Evolutionary conservation across 768 basidiomycete genomes (phyloP).

Genomic region (Ramaria sp.): DNA sequence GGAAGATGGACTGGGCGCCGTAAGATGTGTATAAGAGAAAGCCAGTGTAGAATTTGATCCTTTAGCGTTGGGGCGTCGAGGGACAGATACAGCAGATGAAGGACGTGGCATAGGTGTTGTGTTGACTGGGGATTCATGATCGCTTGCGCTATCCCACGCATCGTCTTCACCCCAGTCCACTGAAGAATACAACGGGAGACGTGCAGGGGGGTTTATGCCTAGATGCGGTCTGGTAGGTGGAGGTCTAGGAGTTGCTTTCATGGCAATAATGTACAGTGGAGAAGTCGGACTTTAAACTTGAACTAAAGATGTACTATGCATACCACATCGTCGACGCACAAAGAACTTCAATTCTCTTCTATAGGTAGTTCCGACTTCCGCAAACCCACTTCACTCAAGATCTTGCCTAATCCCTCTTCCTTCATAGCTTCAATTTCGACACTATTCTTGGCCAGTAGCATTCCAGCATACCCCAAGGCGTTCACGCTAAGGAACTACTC

Average conservation of each 20-base stretch:
- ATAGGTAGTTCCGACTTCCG: slow-evolving; percentile 22
- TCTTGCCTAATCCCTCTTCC: slow-evolving; percentile 47
- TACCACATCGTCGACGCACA: too few species aligned
- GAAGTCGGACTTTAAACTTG: slow-evolving; percentile 1
- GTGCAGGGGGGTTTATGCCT: slow-evolving; percentile 38
- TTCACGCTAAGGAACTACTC: slow-evolving; percentile 51
- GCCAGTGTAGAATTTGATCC: slow-evolving; percentile 60
- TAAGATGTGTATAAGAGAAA: slow-evolving; percentile 74
- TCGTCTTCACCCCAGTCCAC: slow-evolving; percentile 78
- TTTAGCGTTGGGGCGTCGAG: slow-evolving; percentile 28
- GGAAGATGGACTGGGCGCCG: slow-evolving; percentile 62
- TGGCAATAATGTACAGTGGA: not conserved
- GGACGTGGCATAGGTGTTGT: slow-evolving; percentile 15
- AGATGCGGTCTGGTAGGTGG: slow-evolving; percentile 69
- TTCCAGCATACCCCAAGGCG: slow-evolving; percentile 81
- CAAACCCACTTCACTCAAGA: slow-evolving; percentile 54
- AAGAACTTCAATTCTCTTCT: not conserved
- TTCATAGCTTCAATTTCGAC: slow-evolving; percentile 62
- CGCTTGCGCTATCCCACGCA: slow-evolving; percentile 77
- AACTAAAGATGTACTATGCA: not conserved
- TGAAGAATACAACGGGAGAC: slow-evolving; percentile 31
- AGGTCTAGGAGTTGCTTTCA: slow-evolving; percentile 30
- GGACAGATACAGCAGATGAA: slow-evolving; percentile 36
- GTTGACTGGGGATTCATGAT: slow-evolving; percentile 43
- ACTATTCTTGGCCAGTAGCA: slow-evolving; percentile 79